Evolutionary conservation across 331 rosid species (phyloP), one percentile per base, ranked within the genome.

Genomic region (Spiraea crenata): DNA sequence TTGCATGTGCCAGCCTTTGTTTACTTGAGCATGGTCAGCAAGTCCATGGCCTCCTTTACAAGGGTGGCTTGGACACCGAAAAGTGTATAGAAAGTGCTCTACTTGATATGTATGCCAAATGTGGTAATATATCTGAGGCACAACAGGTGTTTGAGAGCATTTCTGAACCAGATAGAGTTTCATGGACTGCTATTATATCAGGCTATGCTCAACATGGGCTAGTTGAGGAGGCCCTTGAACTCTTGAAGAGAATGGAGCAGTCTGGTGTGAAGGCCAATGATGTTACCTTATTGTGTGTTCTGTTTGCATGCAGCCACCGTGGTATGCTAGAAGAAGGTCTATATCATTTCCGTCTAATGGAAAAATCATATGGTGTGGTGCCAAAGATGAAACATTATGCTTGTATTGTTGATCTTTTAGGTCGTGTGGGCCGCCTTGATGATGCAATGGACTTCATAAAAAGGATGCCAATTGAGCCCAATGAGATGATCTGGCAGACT

Each of bases 361-460:
- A 84, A 77, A 76, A 69, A 45, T 67, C 38, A 20, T 89, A 83
- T 41, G 84, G 83, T 1, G 52, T 89, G 70, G 85, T 64, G 69
- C 92, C 92, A 11, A 80, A 76, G 80, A 89, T 85, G 90, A 89
- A 89, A 77, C 98, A 92, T 49, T 89, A 85, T 3, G 87, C 96
- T 7, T 85, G 96, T 69, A 70, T 87, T 63, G 90, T 92, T 9
- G 93, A 89, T 92, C 86, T 89, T 64, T 80, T 87, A 55, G 88
- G 96, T 49, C 89, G 92, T 1, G 84, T 81, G 44, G 98, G 98
- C 42, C 72, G 25, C 62, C 71, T 92, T 17, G 65, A 78, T 3
- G 84, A 87, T 54, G 95, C 89, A 44, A 65, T 87, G 81, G 80
- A 86, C 41, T 89, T 92, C 63, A 89, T 89, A 40, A 52, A 76